Evolutionary conservation across 306 rosid species (phyloP).

Genomic region (Prunus padus): DNA sequence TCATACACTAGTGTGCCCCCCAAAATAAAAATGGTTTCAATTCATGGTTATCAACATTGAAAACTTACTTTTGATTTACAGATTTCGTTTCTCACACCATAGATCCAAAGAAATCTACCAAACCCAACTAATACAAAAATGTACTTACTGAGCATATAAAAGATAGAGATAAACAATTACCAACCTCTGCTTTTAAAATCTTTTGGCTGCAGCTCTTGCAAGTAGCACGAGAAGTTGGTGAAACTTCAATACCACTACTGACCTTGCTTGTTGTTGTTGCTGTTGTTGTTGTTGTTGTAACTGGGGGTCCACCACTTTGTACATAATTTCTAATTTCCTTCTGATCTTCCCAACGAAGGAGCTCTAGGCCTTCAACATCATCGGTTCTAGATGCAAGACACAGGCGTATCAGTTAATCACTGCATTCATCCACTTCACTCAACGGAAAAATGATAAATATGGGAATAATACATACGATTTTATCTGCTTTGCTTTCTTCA

Average conservation of each 20-base stretch:
- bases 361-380: slow-evolving; percentile 86
- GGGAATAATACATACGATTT: slow-evolving; percentile 58
- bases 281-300: slow-evolving; percentile 29
- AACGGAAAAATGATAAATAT: slow-evolving; percentile 14
- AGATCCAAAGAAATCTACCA: background rate
- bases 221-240: slow-evolving; percentile 78
- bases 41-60: background rate
- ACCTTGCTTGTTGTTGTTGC: slow-evolving; percentile 21
- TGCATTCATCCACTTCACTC: slow-evolving; percentile 17
- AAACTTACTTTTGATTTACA: no score
- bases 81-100: background rate
- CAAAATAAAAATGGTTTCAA: no score
- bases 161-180: background rate
- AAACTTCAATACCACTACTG: slow-evolving; percentile 60
- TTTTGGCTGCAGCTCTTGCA: slow-evolving; percentile 71
- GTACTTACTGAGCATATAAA: background rate
- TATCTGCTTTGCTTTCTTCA: slow-evolving; percentile 85
- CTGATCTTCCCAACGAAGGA: slow-evolving; percentile 93
- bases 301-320: slow-evolving; percentile 37
- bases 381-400: slow-evolving; percentile 51
- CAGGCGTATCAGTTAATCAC: slow-evolving; percentile 10
- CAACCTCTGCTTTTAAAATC: slow-evolving; percentile 83
- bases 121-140: background rate
- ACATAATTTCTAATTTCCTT: slow-evolving; percentile 75
- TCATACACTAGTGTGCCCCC: no score